These are phyloP conservation scores for Fimicolochytrium jonesii DNA, from an alignment of 192 early-diverging fungal genomes.

Conservation along the genomic window DNA sequence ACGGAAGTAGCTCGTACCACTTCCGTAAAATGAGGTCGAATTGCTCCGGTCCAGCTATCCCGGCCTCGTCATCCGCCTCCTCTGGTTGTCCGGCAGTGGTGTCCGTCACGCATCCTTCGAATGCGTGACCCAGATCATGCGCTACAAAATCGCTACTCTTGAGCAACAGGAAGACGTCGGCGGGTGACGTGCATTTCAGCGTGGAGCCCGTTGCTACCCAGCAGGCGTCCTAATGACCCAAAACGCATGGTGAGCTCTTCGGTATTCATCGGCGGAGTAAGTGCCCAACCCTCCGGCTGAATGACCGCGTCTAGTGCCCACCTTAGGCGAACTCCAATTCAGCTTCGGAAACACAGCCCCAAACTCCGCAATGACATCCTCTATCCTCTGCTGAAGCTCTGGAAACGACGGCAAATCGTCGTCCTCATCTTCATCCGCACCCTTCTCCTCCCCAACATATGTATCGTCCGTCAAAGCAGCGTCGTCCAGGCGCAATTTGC, in stretches of 20 bases:
- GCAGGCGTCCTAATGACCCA: conserved; percentile 69
- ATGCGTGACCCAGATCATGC: conserved; percentile 76
- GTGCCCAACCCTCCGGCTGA: no score
- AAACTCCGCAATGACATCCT: conserved; percentile 60
- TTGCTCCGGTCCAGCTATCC: conserved; percentile 32
- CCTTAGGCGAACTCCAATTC: conserved; percentile 91
- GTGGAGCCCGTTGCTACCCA: conserved; percentile 84
- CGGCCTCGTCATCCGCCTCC: neutral
- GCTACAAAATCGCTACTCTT: conserved; percentile 90
- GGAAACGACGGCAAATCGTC: conserved; percentile 61
- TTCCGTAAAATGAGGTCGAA: conserved; percentile 79
- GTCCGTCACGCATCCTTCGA: conserved; percentile 58
- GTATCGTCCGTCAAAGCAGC: conserved; percentile 16
- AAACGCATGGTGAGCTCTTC: conserved; percentile 1
- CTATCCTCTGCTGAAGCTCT: conserved; percentile 58
- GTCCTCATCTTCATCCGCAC: conserved; percentile 38
- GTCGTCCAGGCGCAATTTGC: neutral
- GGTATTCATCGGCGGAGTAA: neutral
- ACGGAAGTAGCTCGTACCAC: conserved; percentile 85
- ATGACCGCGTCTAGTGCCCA: no score
- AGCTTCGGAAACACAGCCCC: conserved; percentile 89
- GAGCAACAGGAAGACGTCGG: conserved; percentile 83
- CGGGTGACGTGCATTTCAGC: conserved; percentile 66
- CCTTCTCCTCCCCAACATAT: conserved; percentile 19
- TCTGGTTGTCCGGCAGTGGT: no score